These are phyloP conservation scores for Phialophora chinensis DNA, from an alignment of 2,329 filamentous ascomycete genomes.

Conservation along the genomic window DNA sequence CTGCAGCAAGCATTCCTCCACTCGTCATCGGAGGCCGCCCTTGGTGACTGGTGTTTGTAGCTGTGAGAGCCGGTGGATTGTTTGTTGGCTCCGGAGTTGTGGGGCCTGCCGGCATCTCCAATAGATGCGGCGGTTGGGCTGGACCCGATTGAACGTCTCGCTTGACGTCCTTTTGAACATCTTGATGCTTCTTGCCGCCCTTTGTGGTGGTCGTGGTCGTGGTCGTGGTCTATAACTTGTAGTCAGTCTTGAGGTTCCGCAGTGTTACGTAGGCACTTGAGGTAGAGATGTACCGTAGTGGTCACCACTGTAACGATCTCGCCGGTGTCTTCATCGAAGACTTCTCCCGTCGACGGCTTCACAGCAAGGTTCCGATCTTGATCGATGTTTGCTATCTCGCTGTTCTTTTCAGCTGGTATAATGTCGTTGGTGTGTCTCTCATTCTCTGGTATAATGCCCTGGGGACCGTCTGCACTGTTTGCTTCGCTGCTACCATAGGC, in stretches of 20 bases:
- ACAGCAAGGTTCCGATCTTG: conserved; percentile 37
- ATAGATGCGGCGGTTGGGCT: conserved; percentile 21
- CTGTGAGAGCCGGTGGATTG: conserved; percentile 7
- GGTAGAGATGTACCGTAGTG: conserved; percentile 27
- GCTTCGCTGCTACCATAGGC: conserved; percentile 37
- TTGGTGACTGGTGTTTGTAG: conserved; percentile 25
- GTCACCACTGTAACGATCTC: conserved; percentile 40
- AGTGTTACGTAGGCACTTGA: not conserved
- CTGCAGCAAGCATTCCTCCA: conserved; percentile 21
- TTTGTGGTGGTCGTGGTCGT: conserved; percentile 38
- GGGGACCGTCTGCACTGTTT: conserved; percentile 26
- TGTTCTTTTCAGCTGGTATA: conserved; percentile 38
- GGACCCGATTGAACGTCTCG: conserved; percentile 25
- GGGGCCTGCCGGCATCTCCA: conserved; percentile 19
- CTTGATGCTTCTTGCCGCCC: conserved; percentile 35
- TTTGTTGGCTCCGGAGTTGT: conserved; percentile 4
- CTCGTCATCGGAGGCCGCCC: conserved; percentile 15
- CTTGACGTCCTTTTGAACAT: conserved; percentile 34
- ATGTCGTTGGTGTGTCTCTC: conserved; percentile 21
- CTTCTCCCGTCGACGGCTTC: conserved; percentile 37
- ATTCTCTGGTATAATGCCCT: conserved; percentile 20
- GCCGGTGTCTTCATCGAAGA: conserved; percentile 39
- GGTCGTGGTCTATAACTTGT: conserved; percentile 32
- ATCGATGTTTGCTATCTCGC: conserved; percentile 38
- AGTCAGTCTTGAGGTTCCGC: not conserved